These are phyloP conservation scores for Pestalotiopsis sp. DNA, from an alignment of 2,329 filamentous ascomycete species.

Conservation along the genomic window DNA sequence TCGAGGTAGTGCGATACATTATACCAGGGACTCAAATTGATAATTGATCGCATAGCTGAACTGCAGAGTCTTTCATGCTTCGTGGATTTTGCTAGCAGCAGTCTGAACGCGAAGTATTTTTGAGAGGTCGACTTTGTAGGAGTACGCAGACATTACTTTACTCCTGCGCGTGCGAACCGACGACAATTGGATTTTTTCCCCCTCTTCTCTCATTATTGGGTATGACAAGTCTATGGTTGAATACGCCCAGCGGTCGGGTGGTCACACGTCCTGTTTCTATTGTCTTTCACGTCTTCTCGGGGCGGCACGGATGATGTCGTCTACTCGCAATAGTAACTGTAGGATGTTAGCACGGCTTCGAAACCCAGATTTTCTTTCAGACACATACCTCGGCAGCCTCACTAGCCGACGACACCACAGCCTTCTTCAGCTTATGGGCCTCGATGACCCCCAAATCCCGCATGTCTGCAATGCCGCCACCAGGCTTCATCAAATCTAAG, in stretches of 20 bases:
- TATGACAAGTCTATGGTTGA: slow-evolving; percentile 17
- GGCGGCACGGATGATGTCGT: slow-evolving; percentile 96
- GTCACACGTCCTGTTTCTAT: slow-evolving; percentile 36
- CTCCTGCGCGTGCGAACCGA: neutral
- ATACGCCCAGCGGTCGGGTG: slow-evolving; percentile 12
- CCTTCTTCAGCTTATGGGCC: slow-evolving; percentile 97
- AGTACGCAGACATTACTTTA: neutral
- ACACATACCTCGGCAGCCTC: slow-evolving; percentile 89
- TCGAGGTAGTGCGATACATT: no score
- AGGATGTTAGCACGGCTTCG: slow-evolving; percentile 24
- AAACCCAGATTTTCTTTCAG: neutral
- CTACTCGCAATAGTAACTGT: slow-evolving; percentile 88
- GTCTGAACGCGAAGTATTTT: no score
- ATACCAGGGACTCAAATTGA: no score
- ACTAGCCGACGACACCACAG: slow-evolving; percentile 94
- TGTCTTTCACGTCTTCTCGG: slow-evolving; percentile 81
- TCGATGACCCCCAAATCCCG: slow-evolving; percentile 92
- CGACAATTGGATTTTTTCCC: neutral
- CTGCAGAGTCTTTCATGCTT: no score
- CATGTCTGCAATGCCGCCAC: slow-evolving; percentile 95
- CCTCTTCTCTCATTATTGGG: slow-evolving; percentile 16
- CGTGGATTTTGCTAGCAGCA: no score
- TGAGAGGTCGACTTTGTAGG: neutral
- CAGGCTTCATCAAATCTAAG: slow-evolving; percentile 84
- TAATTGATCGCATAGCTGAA: no score